Evolutionary conservation across 1,139 yeast species (phyloP).

Genomic region (Meyerozyma elateridarum): DNA sequence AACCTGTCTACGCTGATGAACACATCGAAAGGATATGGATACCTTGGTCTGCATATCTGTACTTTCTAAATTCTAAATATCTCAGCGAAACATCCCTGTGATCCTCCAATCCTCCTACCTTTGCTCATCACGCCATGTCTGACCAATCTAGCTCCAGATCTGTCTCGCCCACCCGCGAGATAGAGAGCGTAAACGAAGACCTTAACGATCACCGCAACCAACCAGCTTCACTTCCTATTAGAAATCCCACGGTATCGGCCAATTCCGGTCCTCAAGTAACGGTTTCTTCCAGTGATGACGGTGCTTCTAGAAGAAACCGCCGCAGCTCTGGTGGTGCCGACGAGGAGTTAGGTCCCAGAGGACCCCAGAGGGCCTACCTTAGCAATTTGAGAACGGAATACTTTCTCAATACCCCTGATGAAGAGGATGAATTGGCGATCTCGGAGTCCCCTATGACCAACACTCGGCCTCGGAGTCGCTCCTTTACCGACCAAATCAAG

Average conservation of each 20-base stretch:
- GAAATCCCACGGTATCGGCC: too few relatives aligned
- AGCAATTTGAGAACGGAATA: slow-evolving; percentile 19
- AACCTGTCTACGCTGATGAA: too few relatives aligned
- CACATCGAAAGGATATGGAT: too few relatives aligned
- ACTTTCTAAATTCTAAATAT: too few relatives aligned
- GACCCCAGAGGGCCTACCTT: slow-evolving; percentile 9
- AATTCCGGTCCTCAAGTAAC: too few relatives aligned
- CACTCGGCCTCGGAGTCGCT: slow-evolving; percentile 26
- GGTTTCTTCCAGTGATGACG: slow-evolving; percentile 8
- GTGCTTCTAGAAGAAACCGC: slow-evolving; percentile 9
- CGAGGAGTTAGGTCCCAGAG: slow-evolving; percentile 6
- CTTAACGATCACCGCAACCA: slow-evolving; percentile 57
- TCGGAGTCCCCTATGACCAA: slow-evolving; percentile 12
- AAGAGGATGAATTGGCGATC: slow-evolving; percentile 23
- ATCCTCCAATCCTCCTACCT: background rate
- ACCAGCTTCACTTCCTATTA: slow-evolving; percentile 38
- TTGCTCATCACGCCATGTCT: slow-evolving; percentile 28
- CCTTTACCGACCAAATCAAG: slow-evolving; percentile 21
- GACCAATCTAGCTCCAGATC: slow-evolving; percentile 42
- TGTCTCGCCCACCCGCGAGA: slow-evolving; percentile 26
- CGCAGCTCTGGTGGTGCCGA: slow-evolving; percentile 14
- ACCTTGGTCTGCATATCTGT: too few relatives aligned
- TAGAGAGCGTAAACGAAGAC: slow-evolving; percentile 41
- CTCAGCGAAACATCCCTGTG: too few relatives aligned
- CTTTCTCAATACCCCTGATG: slow-evolving; percentile 22